Evolutionary conservation across 208 protist genomes (phyloP).

Genomic region (Kentomonas sorsogonicus): DNA sequence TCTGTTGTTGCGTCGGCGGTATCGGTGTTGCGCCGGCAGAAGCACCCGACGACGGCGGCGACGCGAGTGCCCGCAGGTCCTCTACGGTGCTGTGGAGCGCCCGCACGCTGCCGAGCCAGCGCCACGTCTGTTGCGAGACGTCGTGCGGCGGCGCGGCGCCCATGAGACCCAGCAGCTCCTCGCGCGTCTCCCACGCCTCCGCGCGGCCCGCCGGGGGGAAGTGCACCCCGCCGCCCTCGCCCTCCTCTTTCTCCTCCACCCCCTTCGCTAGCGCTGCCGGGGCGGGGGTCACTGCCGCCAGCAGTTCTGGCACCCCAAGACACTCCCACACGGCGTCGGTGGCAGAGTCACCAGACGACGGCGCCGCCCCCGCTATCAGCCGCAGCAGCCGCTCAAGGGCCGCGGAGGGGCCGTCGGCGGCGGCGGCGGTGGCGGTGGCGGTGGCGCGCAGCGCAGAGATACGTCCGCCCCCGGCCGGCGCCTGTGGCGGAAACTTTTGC

Average conservation of each 20-base stretch:
- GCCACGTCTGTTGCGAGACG: constrained; percentile 20
- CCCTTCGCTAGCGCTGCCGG: background rate
- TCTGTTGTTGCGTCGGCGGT: background rate
- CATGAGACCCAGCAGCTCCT: constrained; percentile 31
- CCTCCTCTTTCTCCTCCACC: background rate
- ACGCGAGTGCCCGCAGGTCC: constrained; percentile 5
- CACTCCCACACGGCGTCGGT: constrained; percentile 7
- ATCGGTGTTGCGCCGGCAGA: background rate
- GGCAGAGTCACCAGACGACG: background rate
- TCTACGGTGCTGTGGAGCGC: constrained; percentile 25
- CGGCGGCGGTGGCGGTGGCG: no score
- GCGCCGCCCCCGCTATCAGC: background rate
- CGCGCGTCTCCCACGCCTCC: constrained; percentile 34
- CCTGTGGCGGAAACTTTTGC: no score
- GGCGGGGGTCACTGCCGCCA: background rate
- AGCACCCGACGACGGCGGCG: background rate
- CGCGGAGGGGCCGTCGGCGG: no score
- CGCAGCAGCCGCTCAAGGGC: no score
- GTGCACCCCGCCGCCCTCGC: no score
- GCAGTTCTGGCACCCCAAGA: constrained; percentile 17
- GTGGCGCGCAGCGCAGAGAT: no score
- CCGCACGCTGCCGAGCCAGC: constrained; percentile 50
- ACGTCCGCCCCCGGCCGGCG: no score
- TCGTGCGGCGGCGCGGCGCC: background rate
- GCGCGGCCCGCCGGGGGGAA: no score